Conservation (phyloP, 805 yeast genomes). For the Maudiozyma pseudohumilis region DNA sequence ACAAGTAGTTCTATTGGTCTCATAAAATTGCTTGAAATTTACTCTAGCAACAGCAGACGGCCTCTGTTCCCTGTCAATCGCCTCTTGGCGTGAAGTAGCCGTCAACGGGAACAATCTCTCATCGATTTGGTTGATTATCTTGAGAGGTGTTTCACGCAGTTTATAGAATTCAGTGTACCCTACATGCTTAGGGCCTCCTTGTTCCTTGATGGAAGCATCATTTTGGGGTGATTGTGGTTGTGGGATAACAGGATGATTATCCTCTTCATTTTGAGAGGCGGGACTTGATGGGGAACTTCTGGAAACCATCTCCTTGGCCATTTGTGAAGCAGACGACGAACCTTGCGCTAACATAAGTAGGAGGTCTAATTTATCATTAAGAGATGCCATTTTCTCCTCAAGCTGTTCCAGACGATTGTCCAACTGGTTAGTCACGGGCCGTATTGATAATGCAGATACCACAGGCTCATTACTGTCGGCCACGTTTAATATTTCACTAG, state of each 20-base stretch:
- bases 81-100: constrained; percentile 21
- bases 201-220: background rate
- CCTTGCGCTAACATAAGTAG: constrained; percentile 16
- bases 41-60: constrained; percentile 32
- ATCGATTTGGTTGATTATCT: constrained; percentile 32
- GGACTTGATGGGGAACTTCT: no score
- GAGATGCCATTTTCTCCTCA: constrained; percentile 17
- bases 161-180: constrained; percentile 7
- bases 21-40: constrained; percentile 39
- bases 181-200: background rate
- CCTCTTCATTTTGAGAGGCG: background rate
- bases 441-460: background rate
- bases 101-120: constrained; percentile 30
- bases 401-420: constrained; percentile 17
- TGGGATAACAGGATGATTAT: background rate
- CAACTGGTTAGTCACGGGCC: constrained; percentile 2
- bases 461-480: background rate
- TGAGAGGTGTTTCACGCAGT: constrained; percentile 31
- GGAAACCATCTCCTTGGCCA: constrained; percentile 3
- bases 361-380: constrained; percentile 17
- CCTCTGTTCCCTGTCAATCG: constrained; percentile 25
- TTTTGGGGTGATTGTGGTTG: background rate
- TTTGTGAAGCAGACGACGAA: constrained; percentile 9
- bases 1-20: constrained; percentile 35
- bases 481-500: background rate